Percentiles rank a stretch among this genome's conserved stretches.
phyloP scores from a whole-genome alignment of 768 basidiomycete species.

The Macrolepiota fuliginosa region DNA sequence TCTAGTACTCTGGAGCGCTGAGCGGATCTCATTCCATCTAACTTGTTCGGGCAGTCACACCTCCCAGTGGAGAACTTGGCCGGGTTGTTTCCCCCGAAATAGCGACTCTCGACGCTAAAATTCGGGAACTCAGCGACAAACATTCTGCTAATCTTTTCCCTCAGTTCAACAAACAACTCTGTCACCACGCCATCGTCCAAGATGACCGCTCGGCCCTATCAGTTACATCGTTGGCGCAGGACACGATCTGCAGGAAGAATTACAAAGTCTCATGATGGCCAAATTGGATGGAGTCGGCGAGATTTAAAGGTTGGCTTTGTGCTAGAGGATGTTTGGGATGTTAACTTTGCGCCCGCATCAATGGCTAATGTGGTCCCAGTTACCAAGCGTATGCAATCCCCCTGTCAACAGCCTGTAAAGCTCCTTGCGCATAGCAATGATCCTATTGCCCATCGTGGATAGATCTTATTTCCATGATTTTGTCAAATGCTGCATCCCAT shows the following conservation, averaged over 20 bases:
- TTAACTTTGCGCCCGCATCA: no score
- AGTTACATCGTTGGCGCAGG: conserved; percentile 24
- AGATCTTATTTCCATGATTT: conserved; percentile 80
- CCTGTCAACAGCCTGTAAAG: conserved; percentile 74
- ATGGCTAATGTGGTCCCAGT: conserved; percentile 97
- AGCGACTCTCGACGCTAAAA: no score
- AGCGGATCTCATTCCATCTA: no score
- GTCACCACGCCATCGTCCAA: not conserved
- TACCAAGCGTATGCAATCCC: conserved; percentile 83
- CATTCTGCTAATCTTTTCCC: conserved; percentile 18
- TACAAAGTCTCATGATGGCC: conserved; percentile 39
- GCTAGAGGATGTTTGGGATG: conserved; percentile 42
- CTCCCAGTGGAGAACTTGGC: no score
- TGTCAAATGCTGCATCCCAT: conserved; percentile 3
- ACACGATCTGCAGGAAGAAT: conserved; percentile 37
- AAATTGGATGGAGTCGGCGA: conserved; percentile 29
- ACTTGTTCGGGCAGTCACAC: no score
- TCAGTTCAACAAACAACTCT: conserved; percentile 24
- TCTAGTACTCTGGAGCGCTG: no score
- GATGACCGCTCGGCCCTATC: conserved; percentile 17
- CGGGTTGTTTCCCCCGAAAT: no score
- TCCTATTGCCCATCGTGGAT: conserved; percentile 87
- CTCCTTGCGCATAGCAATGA: conserved; percentile 87
- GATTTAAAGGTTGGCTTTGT: conserved; percentile 35
- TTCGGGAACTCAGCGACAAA: conserved; percentile 25